Base-by-base conservation (phyloP, 2,329 filamentous ascomycete species). In the Hansfordia pulvinata region DNA sequence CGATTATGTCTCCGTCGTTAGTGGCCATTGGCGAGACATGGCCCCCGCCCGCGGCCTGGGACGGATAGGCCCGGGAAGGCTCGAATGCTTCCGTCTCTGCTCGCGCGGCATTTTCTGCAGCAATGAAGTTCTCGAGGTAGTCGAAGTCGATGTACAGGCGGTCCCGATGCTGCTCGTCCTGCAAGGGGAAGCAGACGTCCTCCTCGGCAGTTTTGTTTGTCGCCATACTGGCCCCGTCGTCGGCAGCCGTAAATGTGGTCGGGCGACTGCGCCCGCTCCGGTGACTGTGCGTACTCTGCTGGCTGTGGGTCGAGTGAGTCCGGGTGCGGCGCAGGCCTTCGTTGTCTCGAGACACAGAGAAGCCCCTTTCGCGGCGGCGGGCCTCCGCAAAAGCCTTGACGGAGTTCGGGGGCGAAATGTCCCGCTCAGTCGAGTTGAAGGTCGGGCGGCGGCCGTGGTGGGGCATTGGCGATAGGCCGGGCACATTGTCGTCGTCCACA, bases 381-480 rank as follows among this genome's bases (percentile, higher is more conserved):
- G 83, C 82, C 43, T 90, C 82, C 11, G 90, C 90, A 52, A 98
- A 98, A 4, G 90, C 90, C 51, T 96, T 93, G 27, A 98, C 85
- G 0, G 90, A 98, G 52, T 94, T 98, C 6, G 90, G 90, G 8
- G 88, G 88, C 5, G 90, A 96, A 3, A 71, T 60, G 1, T 82
- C 84, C 29, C 83, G 69, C 25, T 69, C 71, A 13, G 69, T 65
- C 14, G 69, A 69, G 17, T 64, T 64, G 28, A 77, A 57, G 26
- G 68, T 68, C 30, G 65, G 60, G 30, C 69, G 64, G 10, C 70
- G 68, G 31, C 54, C 57, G 19, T 56, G 62, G 6, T 54, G 50
- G 17, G 45, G 38, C 11, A 46, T 47, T 6, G 56, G 55, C n/a
- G 64, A 62, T 6, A 49, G 36, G 13, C 56, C 56, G 10, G 55